Base-by-base conservation (phyloP, 2,329 filamentous ascomycete species). In the Fusarium nanum region DNA sequence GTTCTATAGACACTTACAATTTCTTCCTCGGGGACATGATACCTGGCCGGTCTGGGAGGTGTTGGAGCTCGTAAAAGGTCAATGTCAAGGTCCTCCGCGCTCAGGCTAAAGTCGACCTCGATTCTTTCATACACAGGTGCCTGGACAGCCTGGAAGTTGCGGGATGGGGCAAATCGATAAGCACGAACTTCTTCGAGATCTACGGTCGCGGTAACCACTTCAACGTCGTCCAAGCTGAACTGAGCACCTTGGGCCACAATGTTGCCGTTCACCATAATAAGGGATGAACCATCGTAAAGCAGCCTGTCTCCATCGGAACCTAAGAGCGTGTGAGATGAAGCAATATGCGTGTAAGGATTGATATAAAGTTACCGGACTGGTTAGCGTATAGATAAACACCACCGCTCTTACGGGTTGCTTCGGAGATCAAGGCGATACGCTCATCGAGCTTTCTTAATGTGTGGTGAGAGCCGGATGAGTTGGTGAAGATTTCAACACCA, bases 401-500 rank as follows among this genome's bases (percentile, higher is more conserved):
- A 6, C 88, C 88, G 23, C 81, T 82, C 73, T 90, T 91, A 10
- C 85, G 81, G 0, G 91, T 93, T 1, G 89, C 89, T 71, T 92
- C 86, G 3, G 83, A 81, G 56, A 93, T 93, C 7, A 94, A 80
- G 7, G 88, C 84, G 28, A 93, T 80, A 3, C 90, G 82, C 0
- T 83, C 87, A 60, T 90, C 81, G 1, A 93, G 84, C 77, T 93
- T 93, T 20, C 89, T 83, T 11, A 93, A 79, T 71, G 89, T 86
- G 20, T 75, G 74, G n/a, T 81, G 79, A 13, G 73, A 76, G 18
- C 75, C 66, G 2, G 58, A 67, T 10, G 85, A 88, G 78, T 95
- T 95, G 11, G 88, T 88, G 67, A 92, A 86, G 57, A 93, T 89
- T 74, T 93, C 92, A 8, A 89, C 88, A 7, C 93, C 92, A 72